These are phyloP conservation scores for Trichoderma semiorbis DNA, from an alignment of 2,329 filamentous ascomycete species.

Conservation along the genomic window DNA sequence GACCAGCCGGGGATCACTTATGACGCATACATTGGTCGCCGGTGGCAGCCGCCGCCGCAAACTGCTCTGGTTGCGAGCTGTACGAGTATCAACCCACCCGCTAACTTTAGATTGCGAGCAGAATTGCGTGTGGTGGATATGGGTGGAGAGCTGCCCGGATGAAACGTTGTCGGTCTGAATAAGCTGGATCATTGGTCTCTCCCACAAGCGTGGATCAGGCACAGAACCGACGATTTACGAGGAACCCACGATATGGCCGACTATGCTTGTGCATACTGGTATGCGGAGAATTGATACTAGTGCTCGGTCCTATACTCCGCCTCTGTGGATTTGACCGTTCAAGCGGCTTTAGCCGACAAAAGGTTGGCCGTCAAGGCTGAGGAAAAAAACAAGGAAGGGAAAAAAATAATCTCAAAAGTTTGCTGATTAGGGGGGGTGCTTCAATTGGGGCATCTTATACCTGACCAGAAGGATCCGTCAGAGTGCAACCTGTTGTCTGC, in stretches of 20 bases:
- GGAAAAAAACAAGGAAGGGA: neutral
- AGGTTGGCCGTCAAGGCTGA: neutral
- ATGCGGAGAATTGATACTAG: neutral
- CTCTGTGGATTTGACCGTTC: neutral
- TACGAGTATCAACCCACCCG: neutral
- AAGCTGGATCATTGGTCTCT: conserved; percentile 6
- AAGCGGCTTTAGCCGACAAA: neutral
- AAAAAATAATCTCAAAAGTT: neutral
- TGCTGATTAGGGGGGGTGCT: neutral
- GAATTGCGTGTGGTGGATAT: neutral
- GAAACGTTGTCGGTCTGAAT: conserved; percentile 13
- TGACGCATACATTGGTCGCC: conserved; percentile 2
- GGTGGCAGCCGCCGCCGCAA: neutral
- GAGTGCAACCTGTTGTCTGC: neutral
- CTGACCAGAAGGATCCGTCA: neutral
- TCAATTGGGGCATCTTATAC: neutral
- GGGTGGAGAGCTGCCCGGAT: conserved; percentile 8
- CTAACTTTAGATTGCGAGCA: conserved; percentile 11
- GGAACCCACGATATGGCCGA: neutral
- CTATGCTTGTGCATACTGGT: neutral
- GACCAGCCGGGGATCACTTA: neutral
- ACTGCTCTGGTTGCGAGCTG: conserved; percentile 1
- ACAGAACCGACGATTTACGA: conserved; percentile 1
- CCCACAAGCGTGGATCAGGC: conserved; percentile 13
- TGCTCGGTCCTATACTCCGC: neutral